Percentiles rank a stretch among this genome's conserved stretches.
Evolutionary conservation across 805 yeast genomes (phyloP).

Genomic region (Scheffersomyces coipomensis): DNA sequence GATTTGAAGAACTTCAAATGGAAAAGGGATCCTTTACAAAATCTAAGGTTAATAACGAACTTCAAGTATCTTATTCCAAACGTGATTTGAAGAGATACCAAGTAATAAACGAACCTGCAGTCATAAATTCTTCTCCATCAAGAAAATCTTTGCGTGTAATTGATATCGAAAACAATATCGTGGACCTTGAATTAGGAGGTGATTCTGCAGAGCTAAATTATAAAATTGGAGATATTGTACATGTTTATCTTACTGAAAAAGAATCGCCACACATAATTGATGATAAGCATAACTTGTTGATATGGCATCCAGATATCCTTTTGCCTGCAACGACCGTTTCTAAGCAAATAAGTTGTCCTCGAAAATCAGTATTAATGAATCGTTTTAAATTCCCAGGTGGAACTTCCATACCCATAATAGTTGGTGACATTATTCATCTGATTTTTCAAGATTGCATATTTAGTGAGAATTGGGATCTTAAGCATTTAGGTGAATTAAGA

Average conservation of each 20-base stretch:
- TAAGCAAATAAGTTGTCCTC: conserved; percentile 67
- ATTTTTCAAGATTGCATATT: conserved; percentile 62
- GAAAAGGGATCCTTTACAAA: neutral
- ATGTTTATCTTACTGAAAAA: conserved; percentile 50
- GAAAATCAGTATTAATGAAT: conserved; percentile 64
- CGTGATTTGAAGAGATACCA: conserved; percentile 50
- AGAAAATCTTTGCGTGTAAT: conserved; percentile 21
- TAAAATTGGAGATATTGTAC: conserved; percentile 55
- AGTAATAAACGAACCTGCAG: conserved; percentile 19
- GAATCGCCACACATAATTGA: conserved; percentile 48
- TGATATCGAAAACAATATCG: conserved; percentile 16
- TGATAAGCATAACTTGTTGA: conserved; percentile 56
- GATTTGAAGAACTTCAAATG: conserved; percentile 9
- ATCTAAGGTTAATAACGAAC: neutral
- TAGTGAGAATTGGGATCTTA: conserved; percentile 31
- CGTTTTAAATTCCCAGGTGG: conserved; percentile 63
- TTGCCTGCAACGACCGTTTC: conserved; percentile 82
- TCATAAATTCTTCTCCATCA: neutral
- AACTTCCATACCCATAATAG: conserved; percentile 59
- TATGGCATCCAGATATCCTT: conserved; percentile 81
- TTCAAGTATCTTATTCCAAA: conserved; percentile 16
- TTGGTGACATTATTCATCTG: conserved; percentile 83
- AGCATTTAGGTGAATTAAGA: conserved; percentile 34
- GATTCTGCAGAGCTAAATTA: conserved; percentile 56
- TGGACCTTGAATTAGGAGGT: conserved; percentile 51